Base-by-base conservation (phyloP, 345 rosid genomes). In the Bruguiera sexangula region DNA sequence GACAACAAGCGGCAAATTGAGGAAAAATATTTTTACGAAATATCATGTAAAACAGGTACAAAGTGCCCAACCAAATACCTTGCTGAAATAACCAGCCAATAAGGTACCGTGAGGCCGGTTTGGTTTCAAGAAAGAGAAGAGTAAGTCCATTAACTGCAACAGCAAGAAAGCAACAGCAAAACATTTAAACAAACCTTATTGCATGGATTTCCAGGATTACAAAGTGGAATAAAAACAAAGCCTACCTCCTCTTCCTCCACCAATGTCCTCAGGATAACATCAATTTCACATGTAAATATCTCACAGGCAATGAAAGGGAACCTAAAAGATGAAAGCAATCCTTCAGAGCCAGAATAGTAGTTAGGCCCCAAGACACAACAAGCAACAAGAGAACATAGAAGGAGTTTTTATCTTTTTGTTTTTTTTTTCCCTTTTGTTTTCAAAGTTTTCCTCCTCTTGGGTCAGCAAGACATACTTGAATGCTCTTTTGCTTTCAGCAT, bases 41-140 rank as follows among this genome's bases (percentile, higher is more conserved):
- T 51, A 64, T 24, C 46, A 60, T 31, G 57, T 32, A 21, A 39
- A 52, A 36, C 59, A 63, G 20, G 46, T 24, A 6, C 21, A 69
- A 6, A 65, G 71, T 22, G 30, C 16, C 52, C 62, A 31, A 60
- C 61, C 68, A 67, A 60, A 72, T 62, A 96, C 98, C 93, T 96
- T 96, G 86, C 99, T 89, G 81, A 96, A 96, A 83, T 96, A 96
- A 63, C 98, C 98, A 52, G 99, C 99, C 66, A 89, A 82, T 78
- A 90, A 78, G 36, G 98, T 88, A 82, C 96, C 87, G 74, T 92
- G 98, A 75, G 85, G 76, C 76, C 90, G 93, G 69, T 85, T 84
- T 59, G 95, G 93, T 81, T 90, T 88, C 87, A 96, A 82, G 81
- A 90, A 92, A 76, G 96, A 87, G 85, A 96, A 92, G 69, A 96